These are phyloP conservation scores for Hygrophorus pudorinus DNA, from an alignment of 768 basidiomycete genomes.

Conservation along the genomic window DNA sequence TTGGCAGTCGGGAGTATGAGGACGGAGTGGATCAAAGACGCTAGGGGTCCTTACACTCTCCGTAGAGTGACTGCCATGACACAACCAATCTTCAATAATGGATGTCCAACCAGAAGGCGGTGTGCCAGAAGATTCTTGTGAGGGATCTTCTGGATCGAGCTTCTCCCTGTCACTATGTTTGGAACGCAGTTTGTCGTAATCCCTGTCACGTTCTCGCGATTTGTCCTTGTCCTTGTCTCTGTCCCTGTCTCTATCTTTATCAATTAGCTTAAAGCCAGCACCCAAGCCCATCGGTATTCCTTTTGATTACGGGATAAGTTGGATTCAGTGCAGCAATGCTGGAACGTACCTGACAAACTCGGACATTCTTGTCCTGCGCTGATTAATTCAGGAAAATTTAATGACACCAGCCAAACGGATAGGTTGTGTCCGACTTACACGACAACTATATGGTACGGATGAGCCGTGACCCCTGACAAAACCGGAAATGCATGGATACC, in stretches of 20 bases:
- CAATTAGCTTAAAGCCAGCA: conserved; percentile 65
- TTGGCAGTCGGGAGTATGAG: conserved; percentile 24
- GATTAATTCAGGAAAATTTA: background rate
- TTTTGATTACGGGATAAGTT: conserved; percentile 14
- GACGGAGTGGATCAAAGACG: conserved; percentile 27
- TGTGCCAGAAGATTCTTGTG: conserved; percentile 21
- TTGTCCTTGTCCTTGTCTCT: conserved; percentile 34
- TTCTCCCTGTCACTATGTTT: conserved; percentile 30
- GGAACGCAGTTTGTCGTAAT: conserved; percentile 22
- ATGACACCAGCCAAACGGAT: conserved; percentile 9
- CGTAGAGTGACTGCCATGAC: conserved; percentile 29
- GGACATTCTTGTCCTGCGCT: conserved; percentile 73
- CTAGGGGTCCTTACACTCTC: conserved; percentile 21
- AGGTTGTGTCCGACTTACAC: conserved; percentile 37
- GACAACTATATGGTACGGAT: conserved; percentile 73
- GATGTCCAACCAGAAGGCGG: conserved; percentile 58
- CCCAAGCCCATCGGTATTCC: conserved; percentile 74
- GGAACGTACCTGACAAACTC: conserved; percentile 50
- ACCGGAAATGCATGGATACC: conserved; percentile 28
- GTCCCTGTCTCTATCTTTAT: conserved; percentile 34
- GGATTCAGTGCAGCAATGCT: conserved; percentile 1
- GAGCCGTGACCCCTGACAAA: conserved; percentile 39
- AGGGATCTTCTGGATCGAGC: conserved; percentile 28
- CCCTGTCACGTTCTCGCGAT: conserved; percentile 21
- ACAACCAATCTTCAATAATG: conserved; percentile 67